Conservation (phyloP, 441 rosid species). For the Capsella rubella region DNA sequence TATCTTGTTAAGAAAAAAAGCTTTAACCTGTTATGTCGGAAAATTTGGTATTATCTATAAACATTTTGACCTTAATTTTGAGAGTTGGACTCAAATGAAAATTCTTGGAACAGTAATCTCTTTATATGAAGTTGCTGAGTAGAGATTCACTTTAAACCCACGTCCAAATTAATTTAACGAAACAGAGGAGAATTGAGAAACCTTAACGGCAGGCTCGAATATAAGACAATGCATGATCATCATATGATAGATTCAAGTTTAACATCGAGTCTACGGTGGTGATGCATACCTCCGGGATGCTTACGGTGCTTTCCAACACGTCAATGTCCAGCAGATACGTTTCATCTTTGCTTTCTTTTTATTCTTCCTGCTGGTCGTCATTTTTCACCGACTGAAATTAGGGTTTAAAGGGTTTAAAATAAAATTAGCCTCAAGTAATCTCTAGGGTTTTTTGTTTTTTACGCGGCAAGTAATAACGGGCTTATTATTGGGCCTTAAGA, state of each 20-base stretch:
- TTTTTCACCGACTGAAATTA: not conserved
- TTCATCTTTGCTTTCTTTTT: not conserved
- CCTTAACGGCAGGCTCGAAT: too few species aligned
- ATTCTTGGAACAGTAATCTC: not conserved
- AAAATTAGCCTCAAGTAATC: too few species aligned
- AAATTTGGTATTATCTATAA: constrained; percentile 9
- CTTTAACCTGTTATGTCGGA: constrained; percentile 2
- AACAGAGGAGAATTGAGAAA: too few species aligned
- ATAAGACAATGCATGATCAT: not conserved
- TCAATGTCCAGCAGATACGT: constrained; percentile 8
- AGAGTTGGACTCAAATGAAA: not conserved
- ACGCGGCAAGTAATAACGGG: not conserved
- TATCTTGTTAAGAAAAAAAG: not conserved
- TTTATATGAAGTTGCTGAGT: not conserved
- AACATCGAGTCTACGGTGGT: not conserved
- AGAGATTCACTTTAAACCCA: too few species aligned
- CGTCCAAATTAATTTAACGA: too few species aligned
- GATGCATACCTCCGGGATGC: constrained; percentile 15
- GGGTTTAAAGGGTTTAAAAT: not conserved
- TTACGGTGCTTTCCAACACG: constrained; percentile 8
- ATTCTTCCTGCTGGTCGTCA: constrained; percentile 7
- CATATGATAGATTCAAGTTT: too few species aligned
- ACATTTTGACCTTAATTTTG: not conserved
- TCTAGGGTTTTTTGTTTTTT: too few species aligned
- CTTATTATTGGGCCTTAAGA: not conserved